A percentile compares a stretch with the other conserved stretches of the same genome.
These are phyloP conservation scores for Trebouxia gelatinosa DNA, from an alignment of 163 green algal species.

Conservation along the genomic window DNA sequence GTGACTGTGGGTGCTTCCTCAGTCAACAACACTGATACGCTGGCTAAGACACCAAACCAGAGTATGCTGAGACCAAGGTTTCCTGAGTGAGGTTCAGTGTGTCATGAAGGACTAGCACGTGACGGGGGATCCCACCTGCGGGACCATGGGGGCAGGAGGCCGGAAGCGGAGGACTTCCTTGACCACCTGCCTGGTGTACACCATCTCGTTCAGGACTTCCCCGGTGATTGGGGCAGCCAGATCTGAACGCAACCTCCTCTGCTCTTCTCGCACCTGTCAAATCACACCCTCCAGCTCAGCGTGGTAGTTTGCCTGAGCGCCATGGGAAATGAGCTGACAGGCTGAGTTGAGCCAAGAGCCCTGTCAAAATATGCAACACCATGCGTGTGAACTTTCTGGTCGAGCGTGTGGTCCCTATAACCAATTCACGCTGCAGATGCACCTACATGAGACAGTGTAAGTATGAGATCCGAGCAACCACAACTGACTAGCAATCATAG, in stretches of 20 bases:
- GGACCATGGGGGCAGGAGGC: constrained; percentile 87
- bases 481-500: neutral
- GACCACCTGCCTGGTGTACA: constrained; percentile 82
- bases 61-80: neutral
- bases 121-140: constrained; percentile 48
- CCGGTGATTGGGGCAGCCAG: constrained; percentile 59
- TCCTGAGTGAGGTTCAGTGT: no score
- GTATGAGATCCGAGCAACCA: no score
- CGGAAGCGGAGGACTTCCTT: constrained; percentile 87
- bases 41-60: neutral
- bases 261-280: constrained; percentile 69
- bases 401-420: no score
- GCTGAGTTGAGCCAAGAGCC: no score
- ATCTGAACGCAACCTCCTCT: constrained; percentile 60
- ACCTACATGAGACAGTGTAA: neutral
- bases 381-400: no score
- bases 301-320: no score
- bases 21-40: neutral
- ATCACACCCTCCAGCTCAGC: no score
- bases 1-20: no score
- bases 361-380: no score
- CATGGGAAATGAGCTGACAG: no score
- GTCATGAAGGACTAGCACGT: no score
- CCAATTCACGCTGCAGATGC: neutral
- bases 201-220: constrained; percentile 74